Percentiles rank a stretch among this genome's conserved stretches.
Evolutionary conservation across 2,329 filamentous ascomycete genomes (phyloP).

Genomic region (Trichoderma polysporum): DNA sequence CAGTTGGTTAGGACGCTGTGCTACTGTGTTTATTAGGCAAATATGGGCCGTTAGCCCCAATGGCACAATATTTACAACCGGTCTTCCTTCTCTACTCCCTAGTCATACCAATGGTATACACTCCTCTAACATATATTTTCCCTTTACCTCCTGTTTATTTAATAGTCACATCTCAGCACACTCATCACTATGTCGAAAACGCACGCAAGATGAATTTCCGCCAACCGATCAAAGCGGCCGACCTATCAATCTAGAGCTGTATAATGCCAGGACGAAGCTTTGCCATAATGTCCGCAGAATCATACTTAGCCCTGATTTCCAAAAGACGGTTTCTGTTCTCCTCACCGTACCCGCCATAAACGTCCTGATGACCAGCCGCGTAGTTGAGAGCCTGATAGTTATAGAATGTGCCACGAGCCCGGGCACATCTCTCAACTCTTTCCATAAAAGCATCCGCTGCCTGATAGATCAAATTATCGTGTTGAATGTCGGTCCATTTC

Average conservation of each 20-base stretch:
- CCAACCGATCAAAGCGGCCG: too few species aligned
- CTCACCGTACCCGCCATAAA: neutral
- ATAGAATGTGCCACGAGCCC: neutral
- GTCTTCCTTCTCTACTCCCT: too few species aligned
- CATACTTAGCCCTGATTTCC: neutral
- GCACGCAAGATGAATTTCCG: too few species aligned
- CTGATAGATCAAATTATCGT: neutral
- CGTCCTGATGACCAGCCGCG: neutral
- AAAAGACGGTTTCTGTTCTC: neutral
- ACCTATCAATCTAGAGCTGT: neutral
- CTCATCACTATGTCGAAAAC: too few species aligned
- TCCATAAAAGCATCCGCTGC: neutral
- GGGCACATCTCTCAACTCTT: neutral
- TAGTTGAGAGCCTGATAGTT: neutral
- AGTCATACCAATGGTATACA: too few species aligned
- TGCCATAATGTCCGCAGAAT: neutral
- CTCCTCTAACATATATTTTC: too few species aligned
- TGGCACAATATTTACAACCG: too few species aligned
- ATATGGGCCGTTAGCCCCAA: too few species aligned
- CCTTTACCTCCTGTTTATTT: too few species aligned
- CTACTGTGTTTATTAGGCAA: too few species aligned
- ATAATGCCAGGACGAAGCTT: conserved; percentile 1
- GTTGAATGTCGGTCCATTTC: neutral
- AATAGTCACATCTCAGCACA: too few species aligned
- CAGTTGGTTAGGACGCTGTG: too few species aligned